Evolutionary conservation across 2,329 filamentous ascomycete genomes (phyloP), one percentile per base, ranked within the genome.

Genomic region (Calonectria montana): DNA sequence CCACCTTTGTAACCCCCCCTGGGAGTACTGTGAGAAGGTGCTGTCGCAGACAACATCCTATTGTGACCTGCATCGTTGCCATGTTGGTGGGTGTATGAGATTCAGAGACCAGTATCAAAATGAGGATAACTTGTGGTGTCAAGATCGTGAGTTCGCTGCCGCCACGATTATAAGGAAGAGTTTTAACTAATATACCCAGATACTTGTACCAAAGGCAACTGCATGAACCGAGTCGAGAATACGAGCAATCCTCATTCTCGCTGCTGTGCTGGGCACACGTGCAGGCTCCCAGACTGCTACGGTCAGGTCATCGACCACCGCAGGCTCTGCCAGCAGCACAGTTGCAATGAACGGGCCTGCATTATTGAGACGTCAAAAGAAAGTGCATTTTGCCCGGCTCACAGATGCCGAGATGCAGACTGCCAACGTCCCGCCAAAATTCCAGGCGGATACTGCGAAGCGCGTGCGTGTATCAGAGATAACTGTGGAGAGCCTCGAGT

Each of bases 1-100:
- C 29, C 37, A n/a, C 2, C 16, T 47, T 10, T 78, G 77, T 23
- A 37, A 45, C 1, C 67, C 74, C 4, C 57, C 65, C 1, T 43
- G 29, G 2, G n/a, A 12, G 15, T 16, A 50, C 29, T 78, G 77
- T 8, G 6, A 68, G 37, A 4, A 55, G 21, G 4, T 76, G 41
- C n/a, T 78, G 72, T 21, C 25, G 16, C 7, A 55, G 8, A 37
- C 23, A 2, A 29, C 43, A 16, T n/a, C 45, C 13, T 67, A 43
- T 47, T 71, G 69, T 25, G 23, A 39, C 21, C 43, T 70, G 18
- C 77, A 78, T 27, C 39, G 62, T 18, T 78, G 77, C 15, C n/a
- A 43, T 3, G 31, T 70, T 2, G 13, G 3, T 1, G 25, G 13
- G 9, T 78, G 77, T 18, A 2, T 2, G 5, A 45, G 39, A 13